Base-by-base conservation (phyloP, 345 rosid genomes). In the Gossypium anomalum region DNA sequence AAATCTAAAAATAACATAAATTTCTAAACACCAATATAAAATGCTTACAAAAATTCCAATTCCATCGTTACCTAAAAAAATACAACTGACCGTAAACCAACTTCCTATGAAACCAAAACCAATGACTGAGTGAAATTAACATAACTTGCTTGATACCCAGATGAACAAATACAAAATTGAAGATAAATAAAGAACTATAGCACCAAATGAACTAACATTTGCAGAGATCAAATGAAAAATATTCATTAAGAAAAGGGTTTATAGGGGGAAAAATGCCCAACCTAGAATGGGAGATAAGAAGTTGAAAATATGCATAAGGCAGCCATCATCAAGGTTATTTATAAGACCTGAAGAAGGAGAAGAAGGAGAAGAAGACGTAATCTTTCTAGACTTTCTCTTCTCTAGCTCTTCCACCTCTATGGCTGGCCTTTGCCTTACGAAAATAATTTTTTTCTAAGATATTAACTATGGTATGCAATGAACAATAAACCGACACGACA, bases 301-400 rank as follows among this genome's bases (percentile, higher is more conserved):
- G 85, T 93, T 95, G 86, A 95, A 87, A 81, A 95, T 89, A 82
- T 90, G 99, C 99, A 95, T 93, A 74, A 95, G 98, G 78, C 96
- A 90, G 23, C 98, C 98, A 86, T 95, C 99, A 77, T 95, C 99
- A 19, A 95, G 94, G 84, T 71, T 88, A 86, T 85, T 93, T 41
- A 95, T 85, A 13, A 57, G 85, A 58, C 87, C 79, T 57, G 1
- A 59, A 61, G 78, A 56, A 19, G 85, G 63, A 65, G 1, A 59
- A 61, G 78, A 56, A 19, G 85, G 63, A 65, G 52, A 43, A 19
- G 52, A 67, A 3, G 70, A n/a, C 41, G 41, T 34, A 20, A 25
- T 51, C 20, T 62, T 65, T 41, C 20, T 61, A 8, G 60, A 29
- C 55, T 22, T 20, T 57, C 61, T 20, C 74, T 12, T 71, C 22